Evolutionary conservation across 441 rosid genomes (phyloP).

Genomic region (Adansonia madagascariensis): DNA sequence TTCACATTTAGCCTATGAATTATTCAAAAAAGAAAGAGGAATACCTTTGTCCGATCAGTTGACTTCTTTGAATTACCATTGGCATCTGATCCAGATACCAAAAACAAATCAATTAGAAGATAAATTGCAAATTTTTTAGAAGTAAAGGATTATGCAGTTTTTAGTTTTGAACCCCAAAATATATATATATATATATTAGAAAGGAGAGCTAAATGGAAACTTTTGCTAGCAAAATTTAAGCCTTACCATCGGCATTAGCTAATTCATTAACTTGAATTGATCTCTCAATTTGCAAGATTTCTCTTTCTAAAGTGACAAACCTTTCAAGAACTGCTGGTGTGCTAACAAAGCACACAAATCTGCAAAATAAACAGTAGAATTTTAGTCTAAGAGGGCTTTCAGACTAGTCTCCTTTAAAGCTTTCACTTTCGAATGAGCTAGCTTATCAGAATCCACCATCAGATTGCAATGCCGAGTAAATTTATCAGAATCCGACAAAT

Average conservation of each 20-base stretch:
- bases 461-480: neutral
- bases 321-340: slow-evolving; percentile 89
- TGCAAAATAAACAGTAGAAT: slow-evolving; percentile 21
- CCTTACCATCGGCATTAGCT: slow-evolving; percentile 31
- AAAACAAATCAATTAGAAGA: slow-evolving; percentile 17
- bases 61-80: slow-evolving; percentile 43
- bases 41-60: slow-evolving; percentile 57
- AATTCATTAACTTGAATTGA: slow-evolving; percentile 57
- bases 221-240: neutral
- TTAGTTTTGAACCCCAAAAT: neutral
- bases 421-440: slow-evolving; percentile 12
- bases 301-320: slow-evolving; percentile 68
- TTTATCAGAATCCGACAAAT: neutral
- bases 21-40: neutral
- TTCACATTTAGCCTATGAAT: neutral
- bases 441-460: neutral
- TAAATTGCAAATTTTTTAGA: neutral
- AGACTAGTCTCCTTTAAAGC: neutral
- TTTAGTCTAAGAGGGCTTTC: neutral
- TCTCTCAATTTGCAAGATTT: slow-evolving; percentile 71
- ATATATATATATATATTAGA: neutral
- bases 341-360: slow-evolving; percentile 84
- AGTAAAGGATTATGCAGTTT: neutral
- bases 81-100: slow-evolving; percentile 36
- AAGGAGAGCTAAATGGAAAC: slow-evolving; percentile 12